A percentile compares a stretch with the other conserved stretches of the same genome.
These are phyloP conservation scores for Neckera pumila DNA, from an alignment of 225 moss, liverwort and hornwort species.

Conservation along the genomic window DNA sequence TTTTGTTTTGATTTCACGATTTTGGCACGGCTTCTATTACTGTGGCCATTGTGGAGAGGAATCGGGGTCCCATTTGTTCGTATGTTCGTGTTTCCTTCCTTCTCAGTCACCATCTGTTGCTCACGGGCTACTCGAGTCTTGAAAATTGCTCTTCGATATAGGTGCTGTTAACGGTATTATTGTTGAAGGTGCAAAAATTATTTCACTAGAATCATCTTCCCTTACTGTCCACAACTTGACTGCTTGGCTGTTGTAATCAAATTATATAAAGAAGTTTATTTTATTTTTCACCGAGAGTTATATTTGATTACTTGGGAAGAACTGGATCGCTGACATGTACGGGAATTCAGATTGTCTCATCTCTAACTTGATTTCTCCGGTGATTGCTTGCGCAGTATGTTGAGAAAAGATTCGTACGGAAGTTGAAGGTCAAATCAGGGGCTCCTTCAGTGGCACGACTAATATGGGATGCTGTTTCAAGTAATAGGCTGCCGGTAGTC, in stretches of 20 bases:
- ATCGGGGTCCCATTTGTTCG: background rate
- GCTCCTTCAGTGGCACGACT: constrained; percentile 34
- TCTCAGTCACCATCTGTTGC: background rate
- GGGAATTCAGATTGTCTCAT: background rate
- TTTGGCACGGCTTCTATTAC: background rate
- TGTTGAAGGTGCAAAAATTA: background rate
- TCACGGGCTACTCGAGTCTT: background rate
- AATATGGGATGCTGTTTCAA: constrained; percentile 75
- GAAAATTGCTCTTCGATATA: background rate
- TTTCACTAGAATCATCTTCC: background rate
- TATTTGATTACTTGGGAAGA: background rate
- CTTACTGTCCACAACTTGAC: background rate
- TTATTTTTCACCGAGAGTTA: background rate
- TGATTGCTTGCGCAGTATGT: constrained; percentile 53
- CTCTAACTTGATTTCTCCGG: background rate
- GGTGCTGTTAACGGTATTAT: background rate
- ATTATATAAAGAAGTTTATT: background rate
- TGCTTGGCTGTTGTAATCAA: background rate
- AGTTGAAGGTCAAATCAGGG: constrained; percentile 25
- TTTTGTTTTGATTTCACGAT: background rate
- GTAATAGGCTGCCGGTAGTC: constrained; percentile 52
- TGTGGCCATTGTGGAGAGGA: background rate
- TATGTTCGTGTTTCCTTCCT: background rate
- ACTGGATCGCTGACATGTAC: background rate
- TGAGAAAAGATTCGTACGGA: constrained; percentile 59